Evolutionary conservation across 495 filamentous ascomycete species (phyloP), one percentile per base, ranked within the genome.

Genomic region (Hypoxylon fuscum): DNA sequence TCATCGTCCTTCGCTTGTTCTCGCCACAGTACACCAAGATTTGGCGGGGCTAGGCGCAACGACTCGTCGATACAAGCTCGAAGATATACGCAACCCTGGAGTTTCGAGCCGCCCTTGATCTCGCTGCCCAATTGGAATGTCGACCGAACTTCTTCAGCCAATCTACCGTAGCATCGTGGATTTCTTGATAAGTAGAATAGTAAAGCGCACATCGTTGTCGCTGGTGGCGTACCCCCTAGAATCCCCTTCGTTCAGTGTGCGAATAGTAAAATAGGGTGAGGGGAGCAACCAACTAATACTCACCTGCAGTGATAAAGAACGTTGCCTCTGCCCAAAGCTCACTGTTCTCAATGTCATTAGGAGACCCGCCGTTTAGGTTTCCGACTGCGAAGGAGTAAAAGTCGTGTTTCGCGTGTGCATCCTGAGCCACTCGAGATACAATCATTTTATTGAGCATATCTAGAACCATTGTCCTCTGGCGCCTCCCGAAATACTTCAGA

Each of bases 141-240:
- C 14, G 22, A 31, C 2, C 74, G 72, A n/a, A 84, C 55, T 60
- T 81, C 77, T 14, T 37, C 10, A n/a, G 53, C 74, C 4, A 87
- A 71, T 29, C 68, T 65, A 8, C 69, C 58, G 62, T 82, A 73
- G 14, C 65, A 63, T 2, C 52, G 12, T 0, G 74, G 76, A 50
- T 84, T 77, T 52, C 78, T 76, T 3, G 72, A 54, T 8, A 89
- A 74, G 66, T 85, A 83, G 75, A 83, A 86, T 54, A 88, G 75
- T 0, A 74, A 65, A 3, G 72, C 76, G 9, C 76, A 68, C 23
- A 88, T 72, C 1, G 79, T 72, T 0, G 73, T 77, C 8, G 77
- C 72, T 0, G 76, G 77, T 2, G 83, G 85, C 38, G 83, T 80
- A 7, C 75, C 73, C 8, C 25, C 25, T 27, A 27, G 8, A 27